Evolutionary conservation across 2,329 filamentous ascomycete species (phyloP).

Genomic region (Corinectria fuckeliana): DNA sequence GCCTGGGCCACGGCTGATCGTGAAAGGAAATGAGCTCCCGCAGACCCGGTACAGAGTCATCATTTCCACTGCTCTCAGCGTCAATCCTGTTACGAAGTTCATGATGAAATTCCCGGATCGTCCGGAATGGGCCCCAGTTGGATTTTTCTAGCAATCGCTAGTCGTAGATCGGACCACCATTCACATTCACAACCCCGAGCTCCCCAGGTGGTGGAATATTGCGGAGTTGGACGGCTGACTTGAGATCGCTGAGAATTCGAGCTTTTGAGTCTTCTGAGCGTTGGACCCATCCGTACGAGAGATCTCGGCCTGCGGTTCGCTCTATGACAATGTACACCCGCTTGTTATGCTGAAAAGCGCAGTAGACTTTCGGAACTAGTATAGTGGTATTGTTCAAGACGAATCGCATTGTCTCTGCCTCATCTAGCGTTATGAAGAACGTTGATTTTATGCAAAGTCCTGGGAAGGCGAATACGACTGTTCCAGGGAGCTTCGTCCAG

Average conservation of each 20-base stretch:
- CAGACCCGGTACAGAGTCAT: constrained; percentile 14
- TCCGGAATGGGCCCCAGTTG: constrained; percentile 37
- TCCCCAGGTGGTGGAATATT: constrained; percentile 19
- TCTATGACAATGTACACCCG: constrained; percentile 52
- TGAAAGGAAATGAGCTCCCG: constrained; percentile 29
- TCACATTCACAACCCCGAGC: constrained; percentile 18
- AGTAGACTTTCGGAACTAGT: constrained; percentile 52
- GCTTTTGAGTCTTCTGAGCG: constrained; percentile 26
- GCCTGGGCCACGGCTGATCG: constrained; percentile 8
- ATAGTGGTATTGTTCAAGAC: constrained; percentile 49
- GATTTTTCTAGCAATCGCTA: constrained; percentile 25
- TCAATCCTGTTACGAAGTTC: constrained; percentile 21
- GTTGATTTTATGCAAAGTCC: constrained; percentile 42
- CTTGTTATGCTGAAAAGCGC: constrained; percentile 45
- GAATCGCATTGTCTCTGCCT: constrained; percentile 50
- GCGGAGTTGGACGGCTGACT: constrained; percentile 21
- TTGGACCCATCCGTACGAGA: constrained; percentile 12
- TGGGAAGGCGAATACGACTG: neutral
- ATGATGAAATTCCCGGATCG: constrained; percentile 37
- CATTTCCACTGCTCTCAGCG: neutral
- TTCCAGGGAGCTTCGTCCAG: no score
- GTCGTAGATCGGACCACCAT: constrained; percentile 34
- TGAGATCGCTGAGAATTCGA: constrained; percentile 14
- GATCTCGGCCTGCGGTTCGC: constrained; percentile 39
- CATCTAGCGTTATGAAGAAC: constrained; percentile 40